Base-by-base conservation (phyloP, 176 grass and related monocot genomes). In the Leersia perrieri region DNA sequence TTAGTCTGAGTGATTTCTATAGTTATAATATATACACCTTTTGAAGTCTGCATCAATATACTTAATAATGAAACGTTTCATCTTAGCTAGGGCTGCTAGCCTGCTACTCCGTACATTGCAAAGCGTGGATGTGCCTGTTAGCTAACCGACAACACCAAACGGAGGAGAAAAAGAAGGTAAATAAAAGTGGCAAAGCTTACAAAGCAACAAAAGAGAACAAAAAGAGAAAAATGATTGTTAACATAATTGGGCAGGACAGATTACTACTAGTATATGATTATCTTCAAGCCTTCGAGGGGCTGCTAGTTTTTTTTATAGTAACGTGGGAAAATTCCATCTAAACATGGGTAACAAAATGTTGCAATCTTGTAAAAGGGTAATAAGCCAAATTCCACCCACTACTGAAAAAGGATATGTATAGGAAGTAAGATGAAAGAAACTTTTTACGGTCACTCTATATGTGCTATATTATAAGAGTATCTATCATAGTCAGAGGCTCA, bases 131-230 rank as follows among this genome's bases (percentile, higher is more conserved):
- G 64, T 62, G 47, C 14, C 35, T 58, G 53, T 25, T 23, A 78
- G 29, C 53, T 23, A 78, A 22, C 22, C 38, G 35, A 20, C 66
- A n/a, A 28, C 28, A 85, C 20, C 73, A 71, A 47, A 85, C 23
- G 35, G n/a, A 40, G 35, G 68, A 57, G 31, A 36, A 35, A 71
- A 60, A 18, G 3, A 44, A 31, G 23, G 25, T 29, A 71, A 77
- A 76, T 25, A 70, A 77, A 70, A 71, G 36, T n/a, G 3, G n/a
- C 2, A 72, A 51, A 22, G 57, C 39, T 51, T 30, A 30, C 39
- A 79, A 79, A 85, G 76, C 68, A 79, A 20, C 42, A 53, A 73
- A 72, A 64, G 75, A 71, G 16, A 78, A 64, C 75, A 85, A 78
- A 70, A 85, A 1, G 18, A 64, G 11, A 61, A 9, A 65, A 66